Percentiles rank a stretch among this genome's conserved stretches.
phyloP scores from a whole-genome alignment of 345 rosid genomes.

The Lepidium africanum region DNA sequence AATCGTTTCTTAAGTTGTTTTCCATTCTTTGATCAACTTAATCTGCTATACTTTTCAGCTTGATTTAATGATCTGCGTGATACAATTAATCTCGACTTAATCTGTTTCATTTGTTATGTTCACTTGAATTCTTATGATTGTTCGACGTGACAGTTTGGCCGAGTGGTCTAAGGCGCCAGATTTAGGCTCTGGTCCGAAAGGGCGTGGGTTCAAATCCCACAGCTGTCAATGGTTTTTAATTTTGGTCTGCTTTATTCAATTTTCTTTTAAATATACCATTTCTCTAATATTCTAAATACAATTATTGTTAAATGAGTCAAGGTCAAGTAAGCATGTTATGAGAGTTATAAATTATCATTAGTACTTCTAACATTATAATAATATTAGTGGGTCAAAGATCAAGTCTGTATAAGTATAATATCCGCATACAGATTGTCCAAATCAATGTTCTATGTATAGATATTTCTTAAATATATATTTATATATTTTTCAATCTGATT shows the following conservation, averaged over 20 bases:
- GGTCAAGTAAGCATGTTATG: not conserved
- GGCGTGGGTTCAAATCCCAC: conserved; percentile 99
- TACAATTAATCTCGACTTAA: no score
- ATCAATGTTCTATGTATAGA: not conserved
- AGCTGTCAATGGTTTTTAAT: conserved; percentile 49
- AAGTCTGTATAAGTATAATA: not conserved
- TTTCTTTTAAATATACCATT: not conserved
- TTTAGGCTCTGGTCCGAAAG: conserved; percentile 99
- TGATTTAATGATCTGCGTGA: no score
- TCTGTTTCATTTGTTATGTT: no score
- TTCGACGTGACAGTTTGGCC: conserved; percentile 71
- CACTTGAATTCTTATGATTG: no score
- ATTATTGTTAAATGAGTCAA: not conserved
- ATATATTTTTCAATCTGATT: no score
- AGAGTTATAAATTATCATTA: not conserved
- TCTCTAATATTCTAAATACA: not conserved
- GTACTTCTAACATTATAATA: no score
- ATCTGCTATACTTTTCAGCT: no score
- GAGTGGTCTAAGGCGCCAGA: conserved; percentile 99
- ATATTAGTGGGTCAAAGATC: not conserved
- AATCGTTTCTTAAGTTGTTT: no score
- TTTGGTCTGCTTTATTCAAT: not conserved
- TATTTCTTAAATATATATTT: not conserved
- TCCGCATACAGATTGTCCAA: not conserved
- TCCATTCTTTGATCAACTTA: no score